These are phyloP conservation scores for Suhomyces tanzawaensis DNA, from an alignment of 805 yeast genomes.

Conservation along the genomic window DNA sequence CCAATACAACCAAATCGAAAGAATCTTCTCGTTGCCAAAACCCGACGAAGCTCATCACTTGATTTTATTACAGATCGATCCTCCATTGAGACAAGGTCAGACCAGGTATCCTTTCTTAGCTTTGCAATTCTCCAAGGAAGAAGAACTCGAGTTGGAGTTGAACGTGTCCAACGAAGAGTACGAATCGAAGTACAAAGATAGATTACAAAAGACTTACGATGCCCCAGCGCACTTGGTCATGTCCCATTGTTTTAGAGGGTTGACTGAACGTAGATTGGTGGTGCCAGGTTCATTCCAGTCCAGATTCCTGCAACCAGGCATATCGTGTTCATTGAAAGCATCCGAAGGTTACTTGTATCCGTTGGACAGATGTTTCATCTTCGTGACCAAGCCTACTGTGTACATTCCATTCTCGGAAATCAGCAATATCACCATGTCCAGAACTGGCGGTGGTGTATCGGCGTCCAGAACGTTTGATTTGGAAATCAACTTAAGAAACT, in stretches of 20 bases:
- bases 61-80: conserved; percentile 87
- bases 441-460: conserved; percentile 75
- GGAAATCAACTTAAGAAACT: conserved; percentile 68
- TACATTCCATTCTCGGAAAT: conserved; percentile 86
- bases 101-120: conserved; percentile 92
- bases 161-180: conserved; percentile 82
- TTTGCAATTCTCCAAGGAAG: conserved; percentile 84
- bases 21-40: conserved; percentile 88
- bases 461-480: conserved; percentile 90
- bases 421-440: conserved; percentile 72
- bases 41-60: conserved; percentile 91
- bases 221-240: conserved; percentile 83
- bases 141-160: conserved; percentile 85
- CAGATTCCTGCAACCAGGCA: conserved; percentile 76
- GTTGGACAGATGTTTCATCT: conserved; percentile 86
- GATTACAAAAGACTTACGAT: conserved; percentile 73
- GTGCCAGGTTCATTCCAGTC: conserved; percentile 82
- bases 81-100: conserved; percentile 97
- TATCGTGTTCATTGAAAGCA: conserved; percentile 90
- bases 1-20: conserved; percentile 83
- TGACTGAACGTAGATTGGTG: conserved; percentile 81
- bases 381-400: conserved; percentile 91
- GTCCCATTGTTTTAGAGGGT: conserved; percentile 84
- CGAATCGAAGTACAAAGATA: conserved; percentile 69
- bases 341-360: conserved; percentile 92